A percentile compares a stretch with the other conserved stretches of the same genome.
These are phyloP conservation scores for Neurospora africana DNA, from an alignment of 495 filamentous ascomycete genomes.

Conservation along the genomic window DNA sequence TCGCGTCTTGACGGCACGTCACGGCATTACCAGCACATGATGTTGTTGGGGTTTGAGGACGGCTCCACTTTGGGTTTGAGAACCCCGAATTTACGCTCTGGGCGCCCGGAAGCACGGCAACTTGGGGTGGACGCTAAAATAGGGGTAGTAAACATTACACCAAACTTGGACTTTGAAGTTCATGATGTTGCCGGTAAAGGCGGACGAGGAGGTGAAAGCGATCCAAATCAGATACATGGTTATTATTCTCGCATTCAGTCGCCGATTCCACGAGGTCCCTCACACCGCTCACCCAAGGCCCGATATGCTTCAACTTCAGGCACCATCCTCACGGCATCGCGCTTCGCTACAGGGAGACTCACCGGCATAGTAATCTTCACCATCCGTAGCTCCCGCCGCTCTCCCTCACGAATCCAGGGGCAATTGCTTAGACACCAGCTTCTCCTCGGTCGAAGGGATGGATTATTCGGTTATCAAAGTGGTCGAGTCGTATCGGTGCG, in stretches of 20 bases:
- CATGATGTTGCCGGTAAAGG: neutral
- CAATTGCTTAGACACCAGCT: neutral
- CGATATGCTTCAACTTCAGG: neutral
- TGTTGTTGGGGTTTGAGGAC: neutral
- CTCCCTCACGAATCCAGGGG: neutral
- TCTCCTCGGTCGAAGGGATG: neutral
- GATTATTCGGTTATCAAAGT: neutral
- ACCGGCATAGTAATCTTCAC: neutral
- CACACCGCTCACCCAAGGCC: neutral
- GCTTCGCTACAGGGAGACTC: neutral
- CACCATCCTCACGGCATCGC: neutral
- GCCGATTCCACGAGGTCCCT: neutral
- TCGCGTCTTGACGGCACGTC: neutral
- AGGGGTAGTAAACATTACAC: neutral
- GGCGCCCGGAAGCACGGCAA: neutral
- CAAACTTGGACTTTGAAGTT: neutral
- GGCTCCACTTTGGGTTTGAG: neutral
- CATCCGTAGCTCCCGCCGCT: neutral
- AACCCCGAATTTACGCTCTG: neutral
- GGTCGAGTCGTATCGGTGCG: neutral
- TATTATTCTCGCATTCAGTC: too few relatives aligned
- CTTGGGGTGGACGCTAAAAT: neutral
- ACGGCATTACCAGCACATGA: neutral
- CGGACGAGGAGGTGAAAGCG: too few relatives aligned
- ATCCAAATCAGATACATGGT: too few relatives aligned